These are phyloP conservation scores for Isatis tinctoria DNA, from an alignment of 345 rosid species.

Conservation along the genomic window DNA sequence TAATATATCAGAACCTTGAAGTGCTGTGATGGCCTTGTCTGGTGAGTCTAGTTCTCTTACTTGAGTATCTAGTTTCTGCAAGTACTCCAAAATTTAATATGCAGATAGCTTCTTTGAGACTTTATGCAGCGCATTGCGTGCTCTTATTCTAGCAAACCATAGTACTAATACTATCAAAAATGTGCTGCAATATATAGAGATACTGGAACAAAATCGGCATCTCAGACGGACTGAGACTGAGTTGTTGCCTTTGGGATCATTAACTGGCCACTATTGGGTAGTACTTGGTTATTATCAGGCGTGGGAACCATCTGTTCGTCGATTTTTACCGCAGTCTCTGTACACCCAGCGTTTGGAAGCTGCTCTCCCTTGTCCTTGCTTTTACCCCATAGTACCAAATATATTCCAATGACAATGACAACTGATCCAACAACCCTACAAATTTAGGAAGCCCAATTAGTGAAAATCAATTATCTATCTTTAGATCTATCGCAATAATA, in stretches of 20 bases:
- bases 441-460: background rate
- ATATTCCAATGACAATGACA: constrained; percentile 37
- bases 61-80: background rate
- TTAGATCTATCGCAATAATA: background rate
- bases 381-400: constrained; percentile 45
- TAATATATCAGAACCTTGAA: constrained; percentile 9
- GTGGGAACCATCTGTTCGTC: constrained; percentile 6
- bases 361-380: constrained; percentile 29
- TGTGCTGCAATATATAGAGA: constrained; percentile 7
- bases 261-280: background rate
- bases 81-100: constrained; percentile 29
- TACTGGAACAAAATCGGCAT: constrained; percentile 12
- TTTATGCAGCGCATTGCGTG: constrained; percentile 16
- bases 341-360: constrained; percentile 15
- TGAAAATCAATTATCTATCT: background rate
- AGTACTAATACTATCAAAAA: constrained; percentile 5
- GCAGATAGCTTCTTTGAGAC: constrained; percentile 38
- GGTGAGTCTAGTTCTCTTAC: constrained; percentile 18
- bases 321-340: constrained; percentile 18
- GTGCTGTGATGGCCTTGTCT: constrained; percentile 9
- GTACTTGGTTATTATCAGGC: constrained; percentile 9
- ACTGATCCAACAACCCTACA: constrained; percentile 38
- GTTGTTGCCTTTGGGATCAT: constrained; percentile 5
- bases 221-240: constrained; percentile 17
- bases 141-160: constrained; percentile 25